Percentiles rank a stretch among this genome's conserved stretches.
Conservation (phyloP, 2,329 filamentous ascomycete species). For the Myriangium duriaei region DNA sequence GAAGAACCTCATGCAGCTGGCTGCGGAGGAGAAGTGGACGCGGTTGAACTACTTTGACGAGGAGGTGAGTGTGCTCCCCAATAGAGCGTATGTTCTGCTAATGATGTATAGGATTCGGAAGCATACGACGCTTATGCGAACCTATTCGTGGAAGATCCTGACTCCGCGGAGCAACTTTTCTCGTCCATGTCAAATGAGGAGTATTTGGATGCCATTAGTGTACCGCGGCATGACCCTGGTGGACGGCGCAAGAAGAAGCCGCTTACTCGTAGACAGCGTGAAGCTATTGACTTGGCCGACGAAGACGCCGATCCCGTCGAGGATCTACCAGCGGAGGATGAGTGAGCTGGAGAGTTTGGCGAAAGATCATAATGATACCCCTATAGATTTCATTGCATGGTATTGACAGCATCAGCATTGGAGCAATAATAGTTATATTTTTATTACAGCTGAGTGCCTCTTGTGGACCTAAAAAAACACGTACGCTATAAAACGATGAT, state of each 20-base stretch:
- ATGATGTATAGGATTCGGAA: slow-evolving; percentile 38
- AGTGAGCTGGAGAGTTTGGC: too few relatives aligned
- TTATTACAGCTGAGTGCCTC: too few relatives aligned
- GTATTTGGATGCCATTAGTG: slow-evolving; percentile 52
- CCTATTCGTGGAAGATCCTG: slow-evolving; percentile 46
- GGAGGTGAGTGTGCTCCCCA: slow-evolving; percentile 43
- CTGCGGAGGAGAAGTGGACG: slow-evolving; percentile 75
- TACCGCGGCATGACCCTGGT: slow-evolving; percentile 30
- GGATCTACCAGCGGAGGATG: neutral
- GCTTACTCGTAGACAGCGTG: slow-evolving; percentile 16
- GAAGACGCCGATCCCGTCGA: slow-evolving; percentile 10
- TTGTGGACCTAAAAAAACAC: too few relatives aligned
- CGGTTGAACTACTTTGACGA: slow-evolving; percentile 71
- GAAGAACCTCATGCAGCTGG: slow-evolving; percentile 58
- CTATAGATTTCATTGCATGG: too few relatives aligned
- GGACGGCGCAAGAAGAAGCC: slow-evolving; percentile 27
- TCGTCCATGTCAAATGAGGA: slow-evolving; percentile 44
- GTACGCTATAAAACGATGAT: too few relatives aligned
- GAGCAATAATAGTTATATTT: too few relatives aligned
- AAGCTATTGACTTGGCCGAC: slow-evolving; percentile 15
- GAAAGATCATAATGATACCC: too few relatives aligned
- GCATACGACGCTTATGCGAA: slow-evolving; percentile 68
- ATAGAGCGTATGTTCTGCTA: neutral
- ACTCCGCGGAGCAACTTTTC: slow-evolving; percentile 36
- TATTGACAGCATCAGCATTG: too few relatives aligned